A percentile compares a stretch with the other conserved stretches of the same genome.
Evolutionary conservation across 495 filamentous ascomycete genomes (phyloP).

Genomic region (Aspergillus saccharolyticus): DNA sequence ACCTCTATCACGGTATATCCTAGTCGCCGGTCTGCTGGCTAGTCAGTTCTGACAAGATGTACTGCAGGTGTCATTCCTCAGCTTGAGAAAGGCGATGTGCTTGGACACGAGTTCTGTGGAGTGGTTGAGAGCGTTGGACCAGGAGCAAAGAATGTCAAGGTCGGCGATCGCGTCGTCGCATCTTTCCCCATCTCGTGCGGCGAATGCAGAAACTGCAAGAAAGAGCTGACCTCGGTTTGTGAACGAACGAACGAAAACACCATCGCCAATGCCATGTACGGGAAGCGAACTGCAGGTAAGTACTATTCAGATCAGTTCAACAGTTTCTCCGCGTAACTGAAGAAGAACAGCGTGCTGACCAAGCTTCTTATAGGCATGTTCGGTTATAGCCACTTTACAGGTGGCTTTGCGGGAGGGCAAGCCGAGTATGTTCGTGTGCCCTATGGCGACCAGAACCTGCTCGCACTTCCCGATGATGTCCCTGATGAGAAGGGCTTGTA

Average conservation of each 20-base stretch:
- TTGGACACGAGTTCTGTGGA: conserved; percentile 88
- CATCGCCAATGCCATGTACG: conserved; percentile 67
- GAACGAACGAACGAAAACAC: conserved; percentile 72
- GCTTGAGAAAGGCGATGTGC: conserved; percentile 76
- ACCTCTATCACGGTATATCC: conserved; percentile 62
- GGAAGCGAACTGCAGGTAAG: conserved; percentile 64
- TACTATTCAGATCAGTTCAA: not conserved
- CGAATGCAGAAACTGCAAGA: conserved; percentile 70
- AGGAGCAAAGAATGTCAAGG: conserved; percentile 51
- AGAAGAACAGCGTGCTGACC: not conserved
- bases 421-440: conserved; percentile 86
- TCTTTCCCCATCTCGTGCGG: conserved; percentile 77
- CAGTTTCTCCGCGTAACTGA: not conserved
- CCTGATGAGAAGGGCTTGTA: conserved; percentile 85
- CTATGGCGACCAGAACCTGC: conserved; percentile 74
- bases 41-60: not conserved
- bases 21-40: not conserved
- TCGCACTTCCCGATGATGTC: conserved; percentile 73
- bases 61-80: conserved; percentile 55
- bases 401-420: conserved; percentile 86
- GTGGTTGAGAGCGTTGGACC: conserved; percentile 68
- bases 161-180: conserved; percentile 75
- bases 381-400: conserved; percentile 63
- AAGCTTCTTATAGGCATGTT: conserved; percentile 35
- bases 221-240: conserved; percentile 72